Evolutionary conservation across 345 rosid genomes (phyloP).

Genomic region (Abelmoschus esculentus): DNA sequence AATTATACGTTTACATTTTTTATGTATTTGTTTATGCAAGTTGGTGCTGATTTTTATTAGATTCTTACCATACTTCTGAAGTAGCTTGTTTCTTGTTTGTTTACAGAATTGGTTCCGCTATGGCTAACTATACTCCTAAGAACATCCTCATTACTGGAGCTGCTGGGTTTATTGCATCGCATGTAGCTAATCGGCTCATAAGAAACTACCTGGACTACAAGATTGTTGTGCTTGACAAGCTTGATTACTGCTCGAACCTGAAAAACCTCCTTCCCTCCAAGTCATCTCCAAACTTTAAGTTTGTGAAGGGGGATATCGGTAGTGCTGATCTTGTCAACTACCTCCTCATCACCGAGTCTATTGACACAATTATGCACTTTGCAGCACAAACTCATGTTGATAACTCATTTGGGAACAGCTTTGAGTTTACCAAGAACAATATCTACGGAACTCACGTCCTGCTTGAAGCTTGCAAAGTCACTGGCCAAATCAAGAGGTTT

Average conservation of each 20-base stretch:
- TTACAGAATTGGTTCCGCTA: background rate
- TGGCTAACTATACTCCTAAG: background rate
- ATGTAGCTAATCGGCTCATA: constrained; percentile 29
- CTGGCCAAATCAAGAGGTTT: constrained; percentile 80
- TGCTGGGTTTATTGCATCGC: background rate
- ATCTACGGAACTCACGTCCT: constrained; percentile 84
- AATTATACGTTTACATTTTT: background rate
- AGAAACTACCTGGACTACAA: constrained; percentile 73
- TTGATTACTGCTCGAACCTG: constrained; percentile 80
- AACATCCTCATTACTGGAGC: background rate
- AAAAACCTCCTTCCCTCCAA: constrained; percentile 66
- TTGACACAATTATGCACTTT: constrained; percentile 73
- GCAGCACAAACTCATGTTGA: constrained; percentile 52
- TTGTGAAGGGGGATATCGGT: constrained; percentile 39
- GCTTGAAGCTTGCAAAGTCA: constrained; percentile 85
- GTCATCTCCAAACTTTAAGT: constrained; percentile 25
- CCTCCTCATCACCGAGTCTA: constrained; percentile 74
- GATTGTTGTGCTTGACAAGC: constrained; percentile 82
- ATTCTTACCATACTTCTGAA: background rate
- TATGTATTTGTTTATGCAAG: background rate
- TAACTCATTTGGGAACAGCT: background rate
- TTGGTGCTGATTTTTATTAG: constrained; percentile 1
- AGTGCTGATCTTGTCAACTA: constrained; percentile 89
- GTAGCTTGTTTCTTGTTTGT: background rate
- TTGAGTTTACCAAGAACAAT: constrained; percentile 59